phyloP scores from a whole-genome alignment of 1,284 basidiomycete genomes.

The Ganoderma lucidum region DNA sequence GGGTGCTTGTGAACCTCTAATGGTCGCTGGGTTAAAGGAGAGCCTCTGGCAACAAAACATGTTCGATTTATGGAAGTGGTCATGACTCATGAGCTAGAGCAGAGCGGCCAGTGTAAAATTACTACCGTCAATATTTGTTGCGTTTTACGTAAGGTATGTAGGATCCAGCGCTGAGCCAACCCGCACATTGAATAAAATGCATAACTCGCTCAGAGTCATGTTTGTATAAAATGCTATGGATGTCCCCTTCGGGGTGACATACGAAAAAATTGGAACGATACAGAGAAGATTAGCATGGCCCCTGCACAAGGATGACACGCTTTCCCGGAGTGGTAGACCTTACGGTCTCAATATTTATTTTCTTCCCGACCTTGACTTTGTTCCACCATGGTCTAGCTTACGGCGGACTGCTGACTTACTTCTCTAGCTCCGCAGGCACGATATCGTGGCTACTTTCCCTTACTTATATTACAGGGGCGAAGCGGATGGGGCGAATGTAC shows the following conservation, averaged over 20 bases:
- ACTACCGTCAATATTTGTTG: too few relatives aligned
- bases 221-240: too few relatives aligned
- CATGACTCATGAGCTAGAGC: too few relatives aligned
- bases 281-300: conserved; percentile 26
- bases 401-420: too few relatives aligned
- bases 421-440: too few relatives aligned
- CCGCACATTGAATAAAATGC: conserved; percentile 14
- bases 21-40: not conserved
- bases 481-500: too few relatives aligned
- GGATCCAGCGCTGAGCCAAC: not conserved
- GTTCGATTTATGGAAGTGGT: not conserved
- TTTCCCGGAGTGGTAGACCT: conserved; percentile 26
- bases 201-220: not conserved
- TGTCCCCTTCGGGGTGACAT: conserved; percentile 9
- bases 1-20: too few relatives aligned
- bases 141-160: too few relatives aligned
- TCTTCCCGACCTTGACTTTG: not conserved
- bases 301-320: conserved; percentile 26
- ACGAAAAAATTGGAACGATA: conserved; percentile 18
- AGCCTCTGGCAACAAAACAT: not conserved
- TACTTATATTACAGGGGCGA: too few relatives aligned
- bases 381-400: too few relatives aligned
- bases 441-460: too few relatives aligned
- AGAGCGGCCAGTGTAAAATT: not conserved
- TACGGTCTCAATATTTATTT: conserved; percentile 25